These are phyloP conservation scores for Myriosclerotinia scirpicola DNA, from an alignment of 2,329 filamentous ascomycete species.

Conservation along the genomic window DNA sequence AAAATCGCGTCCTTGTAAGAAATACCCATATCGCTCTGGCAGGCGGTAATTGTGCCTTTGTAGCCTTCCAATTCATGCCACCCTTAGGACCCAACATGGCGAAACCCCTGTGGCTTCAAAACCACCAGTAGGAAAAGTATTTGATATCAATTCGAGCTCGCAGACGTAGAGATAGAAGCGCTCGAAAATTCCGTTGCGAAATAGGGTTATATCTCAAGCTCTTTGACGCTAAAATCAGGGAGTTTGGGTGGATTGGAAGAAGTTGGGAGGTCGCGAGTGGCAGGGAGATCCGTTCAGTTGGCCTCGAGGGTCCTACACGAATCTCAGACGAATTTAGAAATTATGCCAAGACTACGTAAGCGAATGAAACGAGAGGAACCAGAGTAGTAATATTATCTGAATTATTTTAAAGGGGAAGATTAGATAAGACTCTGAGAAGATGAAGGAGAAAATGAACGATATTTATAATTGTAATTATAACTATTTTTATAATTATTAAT, in stretches of 20 bases:
- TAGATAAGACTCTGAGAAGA: not conserved
- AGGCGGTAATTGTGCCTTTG: constrained; percentile 75
- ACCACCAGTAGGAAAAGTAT: constrained; percentile 42
- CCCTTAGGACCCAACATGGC: constrained; percentile 88
- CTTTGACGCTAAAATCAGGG: constrained; percentile 26
- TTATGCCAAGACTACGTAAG: constrained; percentile 25
- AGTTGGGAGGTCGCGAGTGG: constrained; percentile 20
- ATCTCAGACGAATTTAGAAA: constrained; percentile 27
- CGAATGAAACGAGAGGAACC: constrained; percentile 20
- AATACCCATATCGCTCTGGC: constrained; percentile 69
- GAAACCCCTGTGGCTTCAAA: constrained; percentile 44
- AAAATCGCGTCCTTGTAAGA: constrained; percentile 73
- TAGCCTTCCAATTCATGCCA: constrained; percentile 89
- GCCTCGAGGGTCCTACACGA: constrained; percentile 21
- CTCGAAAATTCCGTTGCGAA: not conserved
- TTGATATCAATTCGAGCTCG: constrained; percentile 34
- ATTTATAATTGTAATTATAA: too few species aligned
- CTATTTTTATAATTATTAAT: too few species aligned
- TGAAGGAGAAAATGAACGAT: not conserved
- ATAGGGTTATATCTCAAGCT: constrained; percentile 20
- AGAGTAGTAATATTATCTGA: constrained; percentile 17
- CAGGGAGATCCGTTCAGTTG: constrained; percentile 22
- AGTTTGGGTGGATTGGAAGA: constrained; percentile 25
- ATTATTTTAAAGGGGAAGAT: constrained; percentile 11
- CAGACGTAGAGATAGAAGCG: constrained; percentile 17